Base-by-base conservation (phyloP, 345 rosid genomes). In the Eucalyptus erythrocorys region DNA sequence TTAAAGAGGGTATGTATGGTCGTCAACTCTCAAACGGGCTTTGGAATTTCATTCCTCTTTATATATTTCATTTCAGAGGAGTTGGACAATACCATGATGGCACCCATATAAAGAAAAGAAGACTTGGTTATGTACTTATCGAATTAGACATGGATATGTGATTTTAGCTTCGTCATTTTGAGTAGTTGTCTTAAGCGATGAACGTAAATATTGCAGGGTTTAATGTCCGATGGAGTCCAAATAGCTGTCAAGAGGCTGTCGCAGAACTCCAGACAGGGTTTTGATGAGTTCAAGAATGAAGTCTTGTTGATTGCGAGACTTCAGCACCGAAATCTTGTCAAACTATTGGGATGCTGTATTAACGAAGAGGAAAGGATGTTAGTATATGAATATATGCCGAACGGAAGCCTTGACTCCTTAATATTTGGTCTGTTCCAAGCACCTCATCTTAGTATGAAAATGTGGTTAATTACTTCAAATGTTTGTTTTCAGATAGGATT, bases 161-260 rank as follows among this genome's bases (percentile, higher is more conserved):
- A 59, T 27, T 27, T 59, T 6, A 5, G 68, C 32, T 59, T 59
- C 32, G 32, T 59, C 68, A 59, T 0, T 59, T 27, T 59, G 16
- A 59, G 12, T 59, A 30, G 68, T 59, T 59, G 27, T 48, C 32
- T 30, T 48, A 8, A 32, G 53, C 26, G 43, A n/a, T 86, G 13
- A 45, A n/a, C 51, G 15, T 21, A 48, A 30, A 26, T 47, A 22
- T 37, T 61, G 43, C 57, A 90, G 93, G 93, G 93, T 17, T 42
- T 32, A 79, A 87, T 92, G 13, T 87, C 32, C 22, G 61, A 71
- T 2, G 91, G 93, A 53, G 86, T 86, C 48, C 89, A 89, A 40
- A 61, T 92, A 57, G 93, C 91, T 2, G 91, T 92, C n/a, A 92
- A 92, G 76, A 90, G 93, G 68, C 90, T 89, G 10, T 86, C 91